Evolutionary conservation across 2,329 filamentous ascomycete species (phyloP), one percentile per base, ranked within the genome.

Genomic region (Fusarium pseudoanthophilum): DNA sequence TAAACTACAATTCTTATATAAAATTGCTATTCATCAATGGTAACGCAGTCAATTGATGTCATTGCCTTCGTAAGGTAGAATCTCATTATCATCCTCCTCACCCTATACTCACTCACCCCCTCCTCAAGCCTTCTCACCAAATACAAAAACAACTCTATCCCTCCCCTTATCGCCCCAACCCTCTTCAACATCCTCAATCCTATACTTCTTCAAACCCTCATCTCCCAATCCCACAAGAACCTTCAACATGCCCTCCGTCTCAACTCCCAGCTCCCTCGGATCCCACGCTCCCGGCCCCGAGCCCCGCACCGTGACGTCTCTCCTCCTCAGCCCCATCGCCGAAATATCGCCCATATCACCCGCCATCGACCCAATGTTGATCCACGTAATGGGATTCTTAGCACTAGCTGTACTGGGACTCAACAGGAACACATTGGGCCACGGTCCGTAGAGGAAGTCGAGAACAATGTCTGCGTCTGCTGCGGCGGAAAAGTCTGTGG

Each of bases 391-490:
- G 0, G 85, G 82, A n/a, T 80, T 82, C 55, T 53, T 76, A 3
- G 71, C 75, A 26, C n/a, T 16, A 36, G 77, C 78, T 4, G 82
- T 80, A 40, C 79, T 81, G 24, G 88, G 75, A 7, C 82, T 82
- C 10, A 78, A 73, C 13, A 89, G 79, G 15, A 86, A 77, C 10
- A 83, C 82, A 16, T 81, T 72, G 0, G 84, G 78, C 21, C 84
- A 81, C 1, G 82, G 80, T 1, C 88, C 88, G 78, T 87, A 90
- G 13, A 91, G 79, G 74, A 89, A 91, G 74, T 91, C 88, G 3
- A 91, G 79, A 7, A 90, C 83, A 6, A 90, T 82, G 68, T 90
- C 87, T 37, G 85, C 84, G 40, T 85, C 83, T 4, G 81, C 84
- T 0, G 85, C 80, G 14, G 78, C 77, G 5, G 82, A 82, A 68